phyloP scores from a whole-genome alignment of 2,329 filamentous ascomycete genomes.

The Knufia fluminis region DNA sequence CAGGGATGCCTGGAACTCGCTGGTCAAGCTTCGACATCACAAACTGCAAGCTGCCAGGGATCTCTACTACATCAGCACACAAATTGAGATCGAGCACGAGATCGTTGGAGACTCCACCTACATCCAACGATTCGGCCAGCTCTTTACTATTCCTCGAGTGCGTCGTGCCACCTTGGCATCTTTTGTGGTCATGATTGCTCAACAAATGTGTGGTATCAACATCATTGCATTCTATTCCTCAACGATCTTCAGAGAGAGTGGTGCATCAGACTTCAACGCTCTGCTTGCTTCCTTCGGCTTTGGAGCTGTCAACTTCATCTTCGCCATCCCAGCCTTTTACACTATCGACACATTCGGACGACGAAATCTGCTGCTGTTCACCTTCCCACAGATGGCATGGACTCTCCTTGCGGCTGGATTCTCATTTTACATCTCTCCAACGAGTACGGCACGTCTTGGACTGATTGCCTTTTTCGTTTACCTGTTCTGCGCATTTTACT shows the following conservation, averaged over 20 bases:
- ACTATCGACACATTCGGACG: constrained; percentile 62
- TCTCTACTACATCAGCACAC: constrained; percentile 33
- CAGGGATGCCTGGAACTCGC: constrained; percentile 24
- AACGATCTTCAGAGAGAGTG: constrained; percentile 18
- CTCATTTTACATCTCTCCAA: constrained; percentile 43
- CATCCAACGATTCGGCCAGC: constrained; percentile 38
- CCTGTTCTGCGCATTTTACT: constrained; percentile 57
- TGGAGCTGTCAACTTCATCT: constrained; percentile 22
- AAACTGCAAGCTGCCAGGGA: constrained; percentile 25
- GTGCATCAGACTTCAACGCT: constrained; percentile 17
- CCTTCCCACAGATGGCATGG: constrained; percentile 60
- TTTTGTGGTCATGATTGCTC: constrained; percentile 27
- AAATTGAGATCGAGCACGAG: constrained; percentile 22
- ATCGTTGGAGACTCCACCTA: constrained; percentile 32
- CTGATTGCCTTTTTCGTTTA: constrained; percentile 54
- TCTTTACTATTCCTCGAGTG: constrained; percentile 40
- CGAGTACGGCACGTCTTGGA: constrained; percentile 39
- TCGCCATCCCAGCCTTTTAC: constrained; percentile 27
- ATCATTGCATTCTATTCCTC: constrained; percentile 56
- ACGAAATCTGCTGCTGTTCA: constrained; percentile 53
- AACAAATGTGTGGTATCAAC: constrained; percentile 29
- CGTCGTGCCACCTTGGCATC: constrained; percentile 33
- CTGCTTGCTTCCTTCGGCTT: constrained; percentile 22
- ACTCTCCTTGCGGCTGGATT: constrained; percentile 56
- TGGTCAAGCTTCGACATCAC: constrained; percentile 25